Evolutionary conservation across 2,329 filamentous ascomycete species (phyloP).

Genomic region (Paraphoma sp.): DNA sequence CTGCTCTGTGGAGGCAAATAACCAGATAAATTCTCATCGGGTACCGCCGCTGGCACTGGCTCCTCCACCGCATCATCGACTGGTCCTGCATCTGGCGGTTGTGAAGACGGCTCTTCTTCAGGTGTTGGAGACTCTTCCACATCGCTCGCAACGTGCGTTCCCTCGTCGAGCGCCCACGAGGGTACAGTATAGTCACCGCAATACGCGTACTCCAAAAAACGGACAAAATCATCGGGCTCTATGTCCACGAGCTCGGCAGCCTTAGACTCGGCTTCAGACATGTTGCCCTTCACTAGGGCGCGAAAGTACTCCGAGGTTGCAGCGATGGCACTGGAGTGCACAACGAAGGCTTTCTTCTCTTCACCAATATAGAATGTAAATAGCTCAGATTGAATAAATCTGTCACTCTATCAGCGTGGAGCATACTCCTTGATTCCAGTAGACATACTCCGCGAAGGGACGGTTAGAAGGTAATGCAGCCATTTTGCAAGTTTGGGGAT

Average conservation of each 20-base stretch:
- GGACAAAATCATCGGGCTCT: slow-evolving; percentile 28
- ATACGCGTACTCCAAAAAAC: slow-evolving; percentile 38
- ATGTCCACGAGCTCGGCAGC: slow-evolving; percentile 24
- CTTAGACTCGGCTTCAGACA: slow-evolving; percentile 23
- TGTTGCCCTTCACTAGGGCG: slow-evolving; percentile 25
- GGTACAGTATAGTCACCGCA: slow-evolving; percentile 29
- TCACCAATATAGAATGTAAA: slow-evolving; percentile 35
- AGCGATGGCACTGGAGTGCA: slow-evolving; percentile 30
- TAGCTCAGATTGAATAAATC: slow-evolving; percentile 23
- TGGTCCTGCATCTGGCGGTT: neutral
- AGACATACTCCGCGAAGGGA: slow-evolving; percentile 17
- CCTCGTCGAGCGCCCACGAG: slow-evolving; percentile 1
- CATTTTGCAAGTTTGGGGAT: too few relatives aligned
- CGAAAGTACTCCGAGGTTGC: slow-evolving; percentile 21
- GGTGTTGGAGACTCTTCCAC: neutral
- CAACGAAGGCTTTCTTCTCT: slow-evolving; percentile 17
- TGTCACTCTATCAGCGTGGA: neutral
- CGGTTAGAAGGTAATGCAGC: neutral
- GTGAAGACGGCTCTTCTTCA: neutral
- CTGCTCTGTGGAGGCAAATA: too few relatives aligned
- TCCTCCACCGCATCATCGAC: too few relatives aligned
- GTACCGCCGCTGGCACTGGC: too few relatives aligned
- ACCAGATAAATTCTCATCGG: too few relatives aligned
- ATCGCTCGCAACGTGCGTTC: neutral
- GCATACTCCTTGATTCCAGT: neutral